A percentile compares a stretch with the other conserved stretches of the same genome.
These are phyloP conservation scores for Cladobotryum protrusum DNA, from an alignment of 2,329 filamentous ascomycete species.

Conservation along the genomic window DNA sequence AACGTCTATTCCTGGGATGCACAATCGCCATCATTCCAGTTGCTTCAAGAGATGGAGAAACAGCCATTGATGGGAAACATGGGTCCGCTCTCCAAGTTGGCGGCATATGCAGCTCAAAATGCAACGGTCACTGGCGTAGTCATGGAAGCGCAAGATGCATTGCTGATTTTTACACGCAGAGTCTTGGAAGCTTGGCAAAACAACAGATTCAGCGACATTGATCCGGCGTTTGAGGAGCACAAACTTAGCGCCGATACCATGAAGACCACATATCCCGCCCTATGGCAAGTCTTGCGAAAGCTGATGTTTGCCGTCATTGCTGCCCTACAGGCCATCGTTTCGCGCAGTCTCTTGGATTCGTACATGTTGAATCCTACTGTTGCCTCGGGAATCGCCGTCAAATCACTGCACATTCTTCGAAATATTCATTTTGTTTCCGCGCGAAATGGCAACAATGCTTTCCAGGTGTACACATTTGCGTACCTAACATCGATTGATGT, in stretches of 20 bases:
- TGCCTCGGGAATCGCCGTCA: constrained; percentile 62
- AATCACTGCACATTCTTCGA: constrained; percentile 66
- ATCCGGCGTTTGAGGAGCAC: constrained; percentile 57
- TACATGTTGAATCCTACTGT: constrained; percentile 35
- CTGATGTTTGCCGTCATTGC: constrained; percentile 71
- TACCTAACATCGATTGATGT: constrained; percentile 79
- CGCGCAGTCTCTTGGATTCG: constrained; percentile 52
- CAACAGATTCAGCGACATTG: constrained; percentile 67
- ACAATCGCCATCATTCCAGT: constrained; percentile 52
- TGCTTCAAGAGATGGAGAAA: constrained; percentile 52
- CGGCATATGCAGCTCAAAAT: constrained; percentile 57
- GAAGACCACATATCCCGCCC: constrained; percentile 58
- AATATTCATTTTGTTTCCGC: constrained; percentile 78
- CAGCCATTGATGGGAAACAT: constrained; percentile 60
- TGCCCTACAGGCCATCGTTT: constrained; percentile 66
- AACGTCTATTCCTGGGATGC: constrained; percentile 56
- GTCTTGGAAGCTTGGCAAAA: constrained; percentile 68
- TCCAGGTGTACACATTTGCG: constrained; percentile 79
- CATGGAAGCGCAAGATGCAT: constrained; percentile 50
- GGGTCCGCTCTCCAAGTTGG: constrained; percentile 59
- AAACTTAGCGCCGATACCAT: constrained; percentile 60
- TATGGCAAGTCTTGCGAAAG: constrained; percentile 72
- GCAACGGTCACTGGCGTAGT: constrained; percentile 39
- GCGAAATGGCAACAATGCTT: constrained; percentile 63
- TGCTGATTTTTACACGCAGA: constrained; percentile 60